phyloP scores from a whole-genome alignment of 305 asterid genomes.

The Vinca major region DNA sequence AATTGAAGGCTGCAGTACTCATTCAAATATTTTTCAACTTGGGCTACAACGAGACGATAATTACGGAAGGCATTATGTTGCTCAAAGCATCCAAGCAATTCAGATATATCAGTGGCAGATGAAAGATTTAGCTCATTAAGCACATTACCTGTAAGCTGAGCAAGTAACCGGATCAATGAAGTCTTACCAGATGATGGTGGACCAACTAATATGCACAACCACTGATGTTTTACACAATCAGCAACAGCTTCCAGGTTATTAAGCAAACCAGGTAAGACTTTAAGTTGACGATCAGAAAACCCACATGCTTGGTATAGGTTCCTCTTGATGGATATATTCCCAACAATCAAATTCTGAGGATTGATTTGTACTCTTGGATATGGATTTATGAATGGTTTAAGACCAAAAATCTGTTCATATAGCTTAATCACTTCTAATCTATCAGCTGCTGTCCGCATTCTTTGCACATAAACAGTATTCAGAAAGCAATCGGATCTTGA shows the following conservation, averaged over 20 bases:
- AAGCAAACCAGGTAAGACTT: conserved; percentile 62
- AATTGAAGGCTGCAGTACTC: conserved; percentile 64
- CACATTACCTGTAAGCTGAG: conserved; percentile 85
- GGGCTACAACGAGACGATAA: conserved; percentile 54
- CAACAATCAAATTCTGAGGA: conserved; percentile 48
- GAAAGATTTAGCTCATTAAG: conserved; percentile 85
- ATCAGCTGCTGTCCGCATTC: conserved; percentile 88
- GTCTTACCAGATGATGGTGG: conserved; percentile 94
- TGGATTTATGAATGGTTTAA: conserved; percentile 51
- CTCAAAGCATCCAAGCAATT: conserved; percentile 96
- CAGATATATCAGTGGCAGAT: conserved; percentile 94
- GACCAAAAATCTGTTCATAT: conserved; percentile 59
- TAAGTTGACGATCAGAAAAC: conserved; percentile 40
- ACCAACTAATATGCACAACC: conserved; percentile 96
- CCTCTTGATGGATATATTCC: conserved; percentile 55
- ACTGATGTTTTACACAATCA: conserved; percentile 69
- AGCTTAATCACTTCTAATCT: conserved; percentile 61
- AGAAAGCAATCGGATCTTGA: conserved; percentile 60
- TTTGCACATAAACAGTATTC: conserved; percentile 76
- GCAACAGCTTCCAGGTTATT: conserved; percentile 65
- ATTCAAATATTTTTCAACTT: conserved; percentile 59
- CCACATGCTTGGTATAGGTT: conserved; percentile 39
- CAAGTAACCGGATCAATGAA: conserved; percentile 63
- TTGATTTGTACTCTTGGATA: conserved; percentile 62
- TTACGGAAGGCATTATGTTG: conserved; percentile 76